Evolutionary conservation across 169 alveolate genomes (phyloP).

Genomic region (Cryptosporidium parvum): DNA sequence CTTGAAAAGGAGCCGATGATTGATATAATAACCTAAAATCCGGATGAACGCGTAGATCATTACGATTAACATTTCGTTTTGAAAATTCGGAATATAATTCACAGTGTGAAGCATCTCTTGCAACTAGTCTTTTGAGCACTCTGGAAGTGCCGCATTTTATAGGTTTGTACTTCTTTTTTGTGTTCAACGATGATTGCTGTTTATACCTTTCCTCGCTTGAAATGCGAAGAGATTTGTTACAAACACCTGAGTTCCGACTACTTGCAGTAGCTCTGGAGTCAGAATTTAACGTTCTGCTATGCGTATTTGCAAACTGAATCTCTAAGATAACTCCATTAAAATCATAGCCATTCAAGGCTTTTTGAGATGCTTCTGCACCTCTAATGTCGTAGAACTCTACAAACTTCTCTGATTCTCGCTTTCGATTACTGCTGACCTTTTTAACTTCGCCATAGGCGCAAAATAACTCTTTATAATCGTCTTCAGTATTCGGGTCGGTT

Average conservation of each 20-base stretch:
- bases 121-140: not conserved
- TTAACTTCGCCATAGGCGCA: conserved; percentile 77
- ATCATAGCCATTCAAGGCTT: conserved; percentile 76
- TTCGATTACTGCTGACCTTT: conserved; percentile 76
- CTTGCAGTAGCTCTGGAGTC: not conserved
- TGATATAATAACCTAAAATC: not conserved
- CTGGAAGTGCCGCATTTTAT: not conserved
- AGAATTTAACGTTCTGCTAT: conserved; percentile 44
- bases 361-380: conserved; percentile 78
- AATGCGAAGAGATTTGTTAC: not conserved
- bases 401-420: conserved; percentile 79
- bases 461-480: conserved; percentile 75
- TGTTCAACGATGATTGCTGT: not conserved
- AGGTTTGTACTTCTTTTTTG: not conserved
- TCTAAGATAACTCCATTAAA: conserved; percentile 54
- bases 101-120: not conserved
- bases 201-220: not conserved
- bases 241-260: not conserved
- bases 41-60: not conserved
- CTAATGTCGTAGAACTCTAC: conserved; percentile 77
- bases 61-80: not conserved
- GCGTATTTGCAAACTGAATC: conserved; percentile 60
- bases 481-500: conserved; percentile 75
- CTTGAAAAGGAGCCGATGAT: not conserved
- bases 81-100: conserved; percentile 1